Percentiles rank a stretch among this genome's conserved stretches.
Conservation (phyloP, 805 yeast species). For the Lachancea mirantina region DNA sequence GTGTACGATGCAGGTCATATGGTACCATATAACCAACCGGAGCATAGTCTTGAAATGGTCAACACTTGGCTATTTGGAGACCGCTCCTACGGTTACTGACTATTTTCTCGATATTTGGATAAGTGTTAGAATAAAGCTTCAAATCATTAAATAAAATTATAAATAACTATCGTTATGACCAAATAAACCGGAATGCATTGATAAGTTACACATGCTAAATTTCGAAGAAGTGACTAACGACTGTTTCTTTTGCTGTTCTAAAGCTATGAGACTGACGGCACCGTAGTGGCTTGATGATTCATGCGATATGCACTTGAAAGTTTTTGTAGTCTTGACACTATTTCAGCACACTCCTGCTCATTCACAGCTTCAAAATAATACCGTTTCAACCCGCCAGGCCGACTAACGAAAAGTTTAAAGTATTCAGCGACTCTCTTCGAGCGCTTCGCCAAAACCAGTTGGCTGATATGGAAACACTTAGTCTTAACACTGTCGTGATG, state of each 20-base stretch:
- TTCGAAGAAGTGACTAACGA: too few relatives aligned
- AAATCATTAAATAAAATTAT: too few relatives aligned
- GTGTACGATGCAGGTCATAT: slow-evolving; percentile 82
- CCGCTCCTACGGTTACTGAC: slow-evolving; percentile 3
- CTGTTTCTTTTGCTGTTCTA: too few relatives aligned
- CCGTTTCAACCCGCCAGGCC: slow-evolving; percentile 63
- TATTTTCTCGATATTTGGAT: too few relatives aligned
- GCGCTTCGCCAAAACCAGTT: slow-evolving; percentile 67
- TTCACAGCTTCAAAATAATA: slow-evolving; percentile 79
- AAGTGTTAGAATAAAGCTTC: neutral
- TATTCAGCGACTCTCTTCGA: slow-evolving; percentile 68
- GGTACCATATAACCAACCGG: slow-evolving; percentile 89
- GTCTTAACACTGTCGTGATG: slow-evolving; percentile 68
- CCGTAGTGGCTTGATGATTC: slow-evolving; percentile 24
- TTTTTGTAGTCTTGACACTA: slow-evolving; percentile 60
- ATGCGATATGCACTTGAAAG: slow-evolving; percentile 49
- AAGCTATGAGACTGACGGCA: too few relatives aligned
- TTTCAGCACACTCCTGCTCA: slow-evolving; percentile 57
- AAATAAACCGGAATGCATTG: too few relatives aligned
- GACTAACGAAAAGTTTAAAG: slow-evolving; percentile 73
- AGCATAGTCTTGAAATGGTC: slow-evolving; percentile 58
- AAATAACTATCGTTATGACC: too few relatives aligned
- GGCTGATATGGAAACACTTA: slow-evolving; percentile 77
- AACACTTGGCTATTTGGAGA: slow-evolving; percentile 66
- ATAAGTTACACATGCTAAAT: too few relatives aligned